Evolutionary conservation across 2,329 filamentous ascomycete species (phyloP), one percentile per base, ranked within the genome.

Genomic region (Zymoseptoria crescenta): DNA sequence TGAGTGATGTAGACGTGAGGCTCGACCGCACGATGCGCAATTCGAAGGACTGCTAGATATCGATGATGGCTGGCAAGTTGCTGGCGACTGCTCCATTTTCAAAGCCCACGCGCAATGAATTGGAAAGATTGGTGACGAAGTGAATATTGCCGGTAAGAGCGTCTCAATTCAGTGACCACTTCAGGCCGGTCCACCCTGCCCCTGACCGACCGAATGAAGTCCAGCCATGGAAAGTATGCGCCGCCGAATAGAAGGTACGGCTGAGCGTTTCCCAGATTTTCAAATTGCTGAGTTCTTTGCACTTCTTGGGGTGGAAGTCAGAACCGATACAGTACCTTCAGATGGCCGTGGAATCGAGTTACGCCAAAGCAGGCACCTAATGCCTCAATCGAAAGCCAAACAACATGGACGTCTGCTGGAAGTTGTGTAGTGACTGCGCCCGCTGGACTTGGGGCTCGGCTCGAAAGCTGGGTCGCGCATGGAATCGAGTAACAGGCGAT

Each of bases 381-480:
- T 58, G 59, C 27, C 56, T 21, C 29, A 67, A 54, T 30, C 74
- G 70, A 57, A 76, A 77, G 1, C 62, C 69, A 1, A 72, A 59
- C 6, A 72, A 64, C n/a, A 70, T 72, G 1, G 70, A 69, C 19
- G 69, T 70, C 54, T 71, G 65, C 19, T 65, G 62, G 58, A 70
- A 80, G 62, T 79, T 79, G 54, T 68, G 65, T 28, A 70, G 74
- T 0, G 73, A 68, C 54, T 76, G 69, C 5, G 73, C 62, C 24
- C 73, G 68, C 4, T 62, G 54, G 1, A 65, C 52, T 10, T 69
- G 64, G 0, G 55, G 60, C 50, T 75, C 72, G 7, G 73, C 73
- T 19, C 74, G 56, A 81, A 80, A 2, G 75, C 74, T 0, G 76
- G 75, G 67, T 81, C 79, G 56, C 80, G 77, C 52, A 81, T 67